Conservation (phyloP, 495 filamentous ascomycete species). For the Aspergillus saccharolyticus region DNA sequence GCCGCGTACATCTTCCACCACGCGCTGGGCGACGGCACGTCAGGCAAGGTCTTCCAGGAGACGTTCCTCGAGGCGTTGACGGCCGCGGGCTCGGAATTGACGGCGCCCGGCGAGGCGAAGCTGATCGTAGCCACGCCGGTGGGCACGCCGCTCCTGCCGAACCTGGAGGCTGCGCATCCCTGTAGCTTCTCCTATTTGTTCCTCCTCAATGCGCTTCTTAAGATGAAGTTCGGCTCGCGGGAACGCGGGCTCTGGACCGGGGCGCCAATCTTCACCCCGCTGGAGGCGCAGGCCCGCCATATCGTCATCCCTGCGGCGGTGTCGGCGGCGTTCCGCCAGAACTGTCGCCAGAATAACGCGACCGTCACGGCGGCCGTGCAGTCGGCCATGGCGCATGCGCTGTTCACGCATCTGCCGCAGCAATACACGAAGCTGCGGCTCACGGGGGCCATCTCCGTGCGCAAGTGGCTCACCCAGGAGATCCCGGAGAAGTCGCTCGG, state of each 20-base stretch:
- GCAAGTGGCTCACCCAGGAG: slow-evolving; percentile 30
- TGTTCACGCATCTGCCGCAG: slow-evolving; percentile 29
- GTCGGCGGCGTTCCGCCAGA: slow-evolving; percentile 15
- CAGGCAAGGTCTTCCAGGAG: slow-evolving; percentile 33
- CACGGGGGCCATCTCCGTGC: slow-evolving; percentile 27
- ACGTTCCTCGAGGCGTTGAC: slow-evolving; percentile 27
- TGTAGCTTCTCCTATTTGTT: slow-evolving; percentile 25
- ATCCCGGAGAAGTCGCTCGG: slow-evolving; percentile 36
- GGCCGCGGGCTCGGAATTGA: neutral
- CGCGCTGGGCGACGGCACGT: slow-evolving; percentile 30
- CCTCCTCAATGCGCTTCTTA: slow-evolving; percentile 25
- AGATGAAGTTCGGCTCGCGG: slow-evolving; percentile 20
- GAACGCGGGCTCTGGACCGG: slow-evolving; percentile 25
- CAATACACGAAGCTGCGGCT: slow-evolving; percentile 19
- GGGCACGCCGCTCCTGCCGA: slow-evolving; percentile 26
- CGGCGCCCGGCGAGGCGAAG: slow-evolving; percentile 17
- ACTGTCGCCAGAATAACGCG: slow-evolving; percentile 29
- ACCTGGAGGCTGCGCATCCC: slow-evolving; percentile 23
- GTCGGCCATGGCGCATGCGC: slow-evolving; percentile 27
- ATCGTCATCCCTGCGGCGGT: slow-evolving; percentile 19
- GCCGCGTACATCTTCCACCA: slow-evolving; percentile 37
- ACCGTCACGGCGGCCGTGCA: slow-evolving; percentile 36
- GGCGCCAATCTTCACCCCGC: slow-evolving; percentile 16
- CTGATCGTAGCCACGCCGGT: slow-evolving; percentile 23
- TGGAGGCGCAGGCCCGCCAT: slow-evolving; percentile 18